Percentiles rank a stretch among this genome's conserved stretches.
Evolutionary conservation across 306 rosid genomes (phyloP).

Genomic region (Alnus glutinosa): DNA sequence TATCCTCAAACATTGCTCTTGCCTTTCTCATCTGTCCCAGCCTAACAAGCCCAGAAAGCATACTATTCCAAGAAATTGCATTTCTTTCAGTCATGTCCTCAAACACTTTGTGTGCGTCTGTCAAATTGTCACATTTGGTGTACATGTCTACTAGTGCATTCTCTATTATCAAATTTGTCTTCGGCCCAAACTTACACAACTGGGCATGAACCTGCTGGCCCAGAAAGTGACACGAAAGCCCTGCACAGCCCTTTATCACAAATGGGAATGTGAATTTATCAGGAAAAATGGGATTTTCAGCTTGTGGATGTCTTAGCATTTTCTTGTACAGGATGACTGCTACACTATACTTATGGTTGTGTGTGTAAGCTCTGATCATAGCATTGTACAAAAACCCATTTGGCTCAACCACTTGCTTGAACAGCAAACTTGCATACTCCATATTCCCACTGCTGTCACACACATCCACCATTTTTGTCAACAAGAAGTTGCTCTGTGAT

Average conservation of each 20-base stretch:
- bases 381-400: slow-evolving; percentile 64
- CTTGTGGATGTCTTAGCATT: slow-evolving; percentile 42
- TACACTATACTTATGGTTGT: slow-evolving; percentile 29
- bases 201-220: slow-evolving; percentile 74
- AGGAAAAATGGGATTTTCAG: slow-evolving; percentile 32
- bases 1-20: slow-evolving; percentile 57
- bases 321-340: slow-evolving; percentile 49
- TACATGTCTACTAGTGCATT: slow-evolving; percentile 71
- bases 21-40: slow-evolving; percentile 65
- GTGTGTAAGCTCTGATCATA: slow-evolving; percentile 60
- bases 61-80: slow-evolving; percentile 69
- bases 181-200: slow-evolving; percentile 52
- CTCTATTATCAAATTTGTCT: slow-evolving; percentile 43
- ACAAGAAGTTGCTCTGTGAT: slow-evolving; percentile 70
- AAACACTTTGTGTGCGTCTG: slow-evolving; percentile 52
- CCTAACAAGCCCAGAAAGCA: slow-evolving; percentile 60
- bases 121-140: slow-evolving; percentile 52
- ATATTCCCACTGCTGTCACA: slow-evolving; percentile 49
- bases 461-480: slow-evolving; percentile 65
- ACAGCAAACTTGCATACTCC: slow-evolving; percentile 47
- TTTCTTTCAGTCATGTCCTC: slow-evolving; percentile 60
- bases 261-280: slow-evolving; percentile 73
- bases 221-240: slow-evolving; percentile 36
- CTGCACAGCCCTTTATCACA: slow-evolving; percentile 64
- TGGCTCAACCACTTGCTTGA: slow-evolving; percentile 51